These are phyloP conservation scores for Cladosporium phlei DNA, from an alignment of 2,329 filamentous ascomycete genomes.

Conservation along the genomic window DNA sequence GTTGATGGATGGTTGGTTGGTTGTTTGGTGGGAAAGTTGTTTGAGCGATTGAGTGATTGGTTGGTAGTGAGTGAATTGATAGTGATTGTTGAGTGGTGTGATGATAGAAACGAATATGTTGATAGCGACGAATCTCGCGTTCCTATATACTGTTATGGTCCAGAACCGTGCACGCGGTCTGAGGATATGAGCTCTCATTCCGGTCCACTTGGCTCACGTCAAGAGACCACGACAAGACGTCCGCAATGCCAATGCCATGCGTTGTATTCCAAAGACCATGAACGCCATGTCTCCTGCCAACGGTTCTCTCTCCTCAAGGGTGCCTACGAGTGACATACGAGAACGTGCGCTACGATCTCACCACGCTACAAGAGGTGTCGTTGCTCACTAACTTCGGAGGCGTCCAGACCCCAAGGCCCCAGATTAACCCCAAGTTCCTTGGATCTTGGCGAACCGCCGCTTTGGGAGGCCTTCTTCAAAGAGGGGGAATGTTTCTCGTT, in stretches of 20 bases:
- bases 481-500: neutral
- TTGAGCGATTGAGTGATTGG: neutral
- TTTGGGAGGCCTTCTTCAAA: slow-evolving; percentile 4
- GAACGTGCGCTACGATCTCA: slow-evolving; percentile 1
- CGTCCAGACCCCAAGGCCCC: slow-evolving; percentile 1
- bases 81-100: neutral
- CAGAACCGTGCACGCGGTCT: slow-evolving; percentile 3
- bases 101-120: neutral
- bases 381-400: slow-evolving; percentile 3
- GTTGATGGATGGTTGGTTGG: neutral
- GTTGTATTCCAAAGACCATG: slow-evolving; percentile 1
- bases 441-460: slow-evolving; percentile 8
- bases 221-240: neutral
- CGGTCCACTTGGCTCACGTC: slow-evolving; percentile 6
- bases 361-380: no score
- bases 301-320: slow-evolving; percentile 1
- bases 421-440: slow-evolving; percentile 3
- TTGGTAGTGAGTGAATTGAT: no score
- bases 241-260: slow-evolving; percentile 2
- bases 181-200: neutral
- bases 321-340: neutral
- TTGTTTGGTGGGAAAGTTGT: neutral
- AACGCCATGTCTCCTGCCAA: neutral
- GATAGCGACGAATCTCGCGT: neutral
- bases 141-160: neutral